These are phyloP conservation scores for Lineolata rhizophorae DNA, from an alignment of 495 filamentous ascomycete species.

Conservation along the genomic window DNA sequence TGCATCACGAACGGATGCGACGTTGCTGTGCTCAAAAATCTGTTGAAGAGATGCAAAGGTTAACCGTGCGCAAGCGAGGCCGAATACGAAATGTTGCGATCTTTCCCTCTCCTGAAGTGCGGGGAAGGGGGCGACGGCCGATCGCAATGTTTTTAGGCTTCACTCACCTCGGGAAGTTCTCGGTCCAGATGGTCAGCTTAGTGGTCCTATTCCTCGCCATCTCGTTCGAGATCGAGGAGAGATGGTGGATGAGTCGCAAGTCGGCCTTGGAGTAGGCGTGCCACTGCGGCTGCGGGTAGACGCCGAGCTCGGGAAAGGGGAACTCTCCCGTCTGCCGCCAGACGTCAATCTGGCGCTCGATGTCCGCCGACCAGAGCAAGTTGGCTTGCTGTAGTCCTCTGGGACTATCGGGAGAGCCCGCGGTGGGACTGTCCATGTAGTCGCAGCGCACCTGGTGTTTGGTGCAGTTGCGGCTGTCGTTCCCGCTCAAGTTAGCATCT, in stretches of 20 bases:
- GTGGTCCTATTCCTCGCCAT: slow-evolving; percentile 55
- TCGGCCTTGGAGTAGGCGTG: slow-evolving; percentile 49
- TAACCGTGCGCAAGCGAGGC: slow-evolving; percentile 7
- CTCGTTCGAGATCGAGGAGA: slow-evolving; percentile 66
- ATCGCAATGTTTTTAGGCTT: not conserved
- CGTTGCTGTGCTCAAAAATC: slow-evolving; percentile 66
- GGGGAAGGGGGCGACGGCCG: not conserved
- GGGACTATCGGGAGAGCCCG: slow-evolving; percentile 34
- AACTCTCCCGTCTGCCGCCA: slow-evolving; percentile 74
- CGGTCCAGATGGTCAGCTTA: slow-evolving; percentile 75
- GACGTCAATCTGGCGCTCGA: slow-evolving; percentile 56
- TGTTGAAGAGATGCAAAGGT: slow-evolving; percentile 17
- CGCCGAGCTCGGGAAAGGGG: slow-evolving; percentile 63
- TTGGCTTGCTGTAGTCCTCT: slow-evolving; percentile 48
- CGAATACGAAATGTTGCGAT: slow-evolving; percentile 14
- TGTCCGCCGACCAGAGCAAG: slow-evolving; percentile 58
- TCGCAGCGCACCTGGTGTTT: slow-evolving; percentile 97
- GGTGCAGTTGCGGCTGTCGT: slow-evolving; percentile 73
- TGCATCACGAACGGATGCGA: slow-evolving; percentile 81
- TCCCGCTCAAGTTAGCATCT: slow-evolving; percentile 5
- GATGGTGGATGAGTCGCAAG: slow-evolving; percentile 74
- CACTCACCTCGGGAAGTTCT: slow-evolving; percentile 74
- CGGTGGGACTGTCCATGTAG: slow-evolving; percentile 60
- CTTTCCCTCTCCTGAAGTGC: not conserved
- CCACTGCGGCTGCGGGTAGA: slow-evolving; percentile 43